Evolutionary conservation across 805 yeast species (phyloP).

Genomic region (Sugiyamaella qingdaonensis): DNA sequence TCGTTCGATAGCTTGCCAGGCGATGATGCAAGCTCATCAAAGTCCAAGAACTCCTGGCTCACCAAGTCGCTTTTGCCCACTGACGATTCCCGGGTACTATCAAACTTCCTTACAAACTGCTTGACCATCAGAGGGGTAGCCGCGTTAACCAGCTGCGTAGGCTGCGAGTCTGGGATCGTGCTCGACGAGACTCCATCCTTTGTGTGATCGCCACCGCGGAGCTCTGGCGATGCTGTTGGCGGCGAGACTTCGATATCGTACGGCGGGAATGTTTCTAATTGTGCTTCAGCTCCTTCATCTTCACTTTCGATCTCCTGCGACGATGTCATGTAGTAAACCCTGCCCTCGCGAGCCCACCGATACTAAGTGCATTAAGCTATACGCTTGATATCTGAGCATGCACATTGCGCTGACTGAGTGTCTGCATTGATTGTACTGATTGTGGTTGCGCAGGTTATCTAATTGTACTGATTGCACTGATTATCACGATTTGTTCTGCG

Average conservation of each 20-base stretch:
- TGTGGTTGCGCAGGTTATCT: too few relatives aligned
- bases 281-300: background rate
- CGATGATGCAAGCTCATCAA: conserved; percentile 7
- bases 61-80: background rate
- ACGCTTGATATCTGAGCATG: too few relatives aligned
- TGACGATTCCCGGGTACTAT: background rate
- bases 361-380: too few relatives aligned
- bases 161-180: conserved; percentile 1
- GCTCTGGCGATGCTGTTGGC: too few relatives aligned
- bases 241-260: background rate
- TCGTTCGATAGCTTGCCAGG: background rate
- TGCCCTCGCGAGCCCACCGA: too few relatives aligned
- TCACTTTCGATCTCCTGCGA: background rate
- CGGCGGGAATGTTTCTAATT: background rate
- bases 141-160: background rate
- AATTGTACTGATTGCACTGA: too few relatives aligned
- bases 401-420: too few relatives aligned
- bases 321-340: background rate
- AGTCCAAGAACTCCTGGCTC: background rate
- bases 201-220: too few relatives aligned
- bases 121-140: background rate
- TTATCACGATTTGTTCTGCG: too few relatives aligned
- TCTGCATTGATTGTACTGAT: too few relatives aligned
- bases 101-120: background rate
- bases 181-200: background rate